These are phyloP conservation scores for Calonectria crousiana DNA, from an alignment of 2,329 filamentous ascomycete species.

Conservation along the genomic window DNA sequence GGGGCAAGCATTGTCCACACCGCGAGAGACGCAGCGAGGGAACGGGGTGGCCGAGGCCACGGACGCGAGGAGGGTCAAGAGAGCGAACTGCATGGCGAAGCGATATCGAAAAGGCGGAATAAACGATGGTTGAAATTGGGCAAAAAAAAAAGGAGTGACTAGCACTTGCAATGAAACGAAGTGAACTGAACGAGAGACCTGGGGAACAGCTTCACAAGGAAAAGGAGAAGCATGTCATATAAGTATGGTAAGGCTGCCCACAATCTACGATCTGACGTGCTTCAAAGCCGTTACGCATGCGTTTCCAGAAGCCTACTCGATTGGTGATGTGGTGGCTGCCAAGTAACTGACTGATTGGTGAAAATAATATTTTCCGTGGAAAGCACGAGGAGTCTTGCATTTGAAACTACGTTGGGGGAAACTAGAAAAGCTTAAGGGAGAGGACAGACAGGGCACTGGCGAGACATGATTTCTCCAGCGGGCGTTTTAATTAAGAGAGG, in stretches of 20 bases:
- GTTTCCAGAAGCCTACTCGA: background rate
- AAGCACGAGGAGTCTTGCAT: background rate
- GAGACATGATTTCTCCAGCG: background rate
- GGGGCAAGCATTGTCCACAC: slow-evolving; percentile 33
- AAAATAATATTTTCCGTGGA: slow-evolving; percentile 11
- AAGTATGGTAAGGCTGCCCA: background rate
- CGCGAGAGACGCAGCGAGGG: slow-evolving; percentile 6
- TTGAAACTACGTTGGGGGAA: slow-evolving; percentile 11
- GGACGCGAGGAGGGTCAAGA: slow-evolving; percentile 33
- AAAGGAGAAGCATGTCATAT: background rate
- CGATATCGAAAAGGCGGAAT: background rate
- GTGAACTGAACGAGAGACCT: background rate
- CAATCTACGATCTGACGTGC: background rate
- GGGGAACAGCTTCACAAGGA: background rate
- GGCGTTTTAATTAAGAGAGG: background rate
- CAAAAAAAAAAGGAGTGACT: slow-evolving; percentile 16
- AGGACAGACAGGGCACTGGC: background rate
- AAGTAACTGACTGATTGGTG: slow-evolving; percentile 12
- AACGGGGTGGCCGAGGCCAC: slow-evolving; percentile 34
- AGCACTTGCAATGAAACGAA: background rate
- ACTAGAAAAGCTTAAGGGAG: slow-evolving; percentile 15
- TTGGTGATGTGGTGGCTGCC: background rate
- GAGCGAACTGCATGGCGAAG: slow-evolving; percentile 31
- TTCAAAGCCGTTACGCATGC: background rate
- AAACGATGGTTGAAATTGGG: slow-evolving; percentile 14